Conservation (phyloP, 1,284 basidiomycete genomes). For the Wallemia hederae region DNA sequence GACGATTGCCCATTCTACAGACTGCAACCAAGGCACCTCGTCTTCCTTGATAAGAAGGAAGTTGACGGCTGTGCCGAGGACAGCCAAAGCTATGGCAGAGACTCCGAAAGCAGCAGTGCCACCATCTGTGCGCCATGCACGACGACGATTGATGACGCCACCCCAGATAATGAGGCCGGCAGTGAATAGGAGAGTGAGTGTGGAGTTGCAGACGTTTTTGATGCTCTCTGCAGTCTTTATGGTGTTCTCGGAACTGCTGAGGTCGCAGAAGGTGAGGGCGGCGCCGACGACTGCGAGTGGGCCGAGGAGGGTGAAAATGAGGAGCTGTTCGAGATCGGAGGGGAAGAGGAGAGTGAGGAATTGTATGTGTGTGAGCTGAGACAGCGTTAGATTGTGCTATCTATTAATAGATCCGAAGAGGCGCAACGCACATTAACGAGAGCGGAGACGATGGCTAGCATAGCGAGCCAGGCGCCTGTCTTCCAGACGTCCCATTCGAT, state of each 20-base stretch:
- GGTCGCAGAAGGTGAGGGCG: conserved; percentile 51
- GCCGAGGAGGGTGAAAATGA: conserved; percentile 64
- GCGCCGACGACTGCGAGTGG: conserved; percentile 65
- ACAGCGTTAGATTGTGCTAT: not conserved
- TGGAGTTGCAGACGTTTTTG: conserved; percentile 81
- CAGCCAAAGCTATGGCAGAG: conserved; percentile 43
- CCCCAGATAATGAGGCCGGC: conserved; percentile 77
- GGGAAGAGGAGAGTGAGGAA: conserved; percentile 89
- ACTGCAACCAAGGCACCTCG: conserved; percentile 56
- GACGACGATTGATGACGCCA: conserved; percentile 52
- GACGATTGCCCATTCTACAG: conserved; percentile 38
- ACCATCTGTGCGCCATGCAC: conserved; percentile 84
- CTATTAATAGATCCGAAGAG: conserved; percentile 1
- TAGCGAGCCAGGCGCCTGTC: not conserved
- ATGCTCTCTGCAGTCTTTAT: conserved; percentile 40
- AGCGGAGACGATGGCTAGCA: not conserved
- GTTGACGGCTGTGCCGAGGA: conserved; percentile 51
- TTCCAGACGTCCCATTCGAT: not conserved
- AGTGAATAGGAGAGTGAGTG: conserved; percentile 77
- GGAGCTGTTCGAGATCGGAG: conserved; percentile 57
- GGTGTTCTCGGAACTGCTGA: conserved; percentile 24
- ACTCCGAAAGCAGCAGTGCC: conserved; percentile 81
- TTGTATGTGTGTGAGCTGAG: conserved; percentile 82
- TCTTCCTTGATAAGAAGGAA: conserved; percentile 60
- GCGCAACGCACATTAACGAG: conserved; percentile 3